Evolutionary conservation across 352 stramenopile genomes (phyloP), one percentile per base, ranked within the genome.

Genomic region (Globisporangium heterothallicum): DNA sequence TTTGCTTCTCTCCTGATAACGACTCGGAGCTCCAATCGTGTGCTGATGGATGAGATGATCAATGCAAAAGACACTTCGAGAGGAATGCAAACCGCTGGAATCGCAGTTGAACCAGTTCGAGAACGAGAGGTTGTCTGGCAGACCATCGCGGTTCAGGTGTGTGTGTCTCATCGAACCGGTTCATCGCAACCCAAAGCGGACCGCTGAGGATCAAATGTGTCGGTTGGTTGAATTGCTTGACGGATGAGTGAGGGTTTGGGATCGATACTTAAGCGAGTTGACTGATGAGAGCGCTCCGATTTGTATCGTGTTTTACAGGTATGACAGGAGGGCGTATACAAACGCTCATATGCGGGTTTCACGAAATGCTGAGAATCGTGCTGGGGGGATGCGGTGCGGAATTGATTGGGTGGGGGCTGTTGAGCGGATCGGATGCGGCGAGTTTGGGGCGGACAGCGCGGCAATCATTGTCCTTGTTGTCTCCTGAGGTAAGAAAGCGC

Each of bases 381-480:
- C 48, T 49, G 48, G 44, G 49, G 49, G 78, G 49, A 18, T 70
- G 1, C 13, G 26, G 6, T 13, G 7, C 6, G 13, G 19, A 50
- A 53, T 48, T 66, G 29, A 49, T 35, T 61, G 57, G 63, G 61
- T 59, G 50, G 16, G 60, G 60, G 55, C 47, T 49, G 36, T 50
- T 62, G 34, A 49, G 24, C 38, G 41, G 22, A 30, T 53, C 18
- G 47, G 55, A 25, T 52, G 48, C 47, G 19, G 45, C 34, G 25
- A 10, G 21, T n/a, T 36, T 36, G 29, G 30, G 24, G 30, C 38
- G 19, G 16, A 44, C 44, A 29, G n/a, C 13, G 26, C 30, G 54
- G 25, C 47, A 58, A 36, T 58, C 73, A 86, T 84, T 86, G 70
- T 80, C 74, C 74, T 84, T 84, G 70, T 84, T 84, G 72, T 86